phyloP scores from a whole-genome alignment of 2,329 filamentous ascomycete genomes.

The Verticillium klebahnii region DNA sequence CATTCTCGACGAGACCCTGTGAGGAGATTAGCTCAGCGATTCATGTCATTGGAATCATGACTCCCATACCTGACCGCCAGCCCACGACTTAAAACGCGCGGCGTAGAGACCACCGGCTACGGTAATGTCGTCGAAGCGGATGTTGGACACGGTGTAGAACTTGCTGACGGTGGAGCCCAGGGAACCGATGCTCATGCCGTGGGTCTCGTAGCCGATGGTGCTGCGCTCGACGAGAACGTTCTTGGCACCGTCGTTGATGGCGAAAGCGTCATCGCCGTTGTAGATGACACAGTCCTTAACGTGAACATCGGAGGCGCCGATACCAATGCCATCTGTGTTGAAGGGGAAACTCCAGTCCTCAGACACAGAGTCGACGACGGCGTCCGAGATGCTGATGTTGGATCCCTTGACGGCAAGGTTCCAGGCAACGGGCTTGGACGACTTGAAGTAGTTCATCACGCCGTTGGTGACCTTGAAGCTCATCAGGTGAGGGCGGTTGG shows the following conservation, averaged over 20 bases:
- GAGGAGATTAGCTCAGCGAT: background rate
- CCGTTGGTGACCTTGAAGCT: constrained; percentile 29
- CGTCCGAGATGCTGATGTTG: constrained; percentile 33
- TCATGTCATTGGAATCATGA: background rate
- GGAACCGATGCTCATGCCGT: constrained; percentile 38
- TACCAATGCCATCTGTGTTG: constrained; percentile 32
- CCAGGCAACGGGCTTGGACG: constrained; percentile 38
- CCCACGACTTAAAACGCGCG: constrained; percentile 38
- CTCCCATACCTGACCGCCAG: constrained; percentile 23
- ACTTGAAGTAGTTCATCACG: constrained; percentile 32
- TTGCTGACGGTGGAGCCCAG: constrained; percentile 31
- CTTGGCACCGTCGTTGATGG: constrained; percentile 29
- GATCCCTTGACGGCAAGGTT: constrained; percentile 31
- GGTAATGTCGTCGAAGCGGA: constrained; percentile 36
- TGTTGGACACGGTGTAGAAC: constrained; percentile 25
- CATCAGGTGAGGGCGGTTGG: constrained; percentile 34
- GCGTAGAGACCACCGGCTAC: constrained; percentile 35
- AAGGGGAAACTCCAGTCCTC: constrained; percentile 31
- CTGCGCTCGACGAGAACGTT: constrained; percentile 31
- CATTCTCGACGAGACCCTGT: constrained; percentile 33
- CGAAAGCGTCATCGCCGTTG: constrained; percentile 39
- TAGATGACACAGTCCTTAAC: constrained; percentile 26
- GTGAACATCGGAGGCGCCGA: constrained; percentile 23
- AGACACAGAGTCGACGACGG: constrained; percentile 32
- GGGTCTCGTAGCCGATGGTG: constrained; percentile 37